Conservation (phyloP, 768 basidiomycete species). For the Brasilioporus rufonigricans region DNA sequence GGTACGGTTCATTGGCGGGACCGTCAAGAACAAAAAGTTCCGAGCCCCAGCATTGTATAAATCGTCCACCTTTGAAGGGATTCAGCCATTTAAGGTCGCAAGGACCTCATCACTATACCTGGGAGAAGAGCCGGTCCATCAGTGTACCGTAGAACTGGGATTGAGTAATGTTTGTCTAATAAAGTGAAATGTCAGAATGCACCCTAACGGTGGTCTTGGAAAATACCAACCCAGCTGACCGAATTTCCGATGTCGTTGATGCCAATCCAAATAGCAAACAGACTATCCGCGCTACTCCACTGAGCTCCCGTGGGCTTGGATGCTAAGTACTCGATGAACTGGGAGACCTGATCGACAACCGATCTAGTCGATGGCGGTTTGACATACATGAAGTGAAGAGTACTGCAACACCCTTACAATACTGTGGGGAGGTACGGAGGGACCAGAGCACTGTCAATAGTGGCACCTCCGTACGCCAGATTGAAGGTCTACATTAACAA, state of each 20-base stretch:
- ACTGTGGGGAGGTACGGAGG: constrained; percentile 50
- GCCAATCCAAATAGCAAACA: constrained; percentile 72
- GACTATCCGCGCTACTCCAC: constrained; percentile 54
- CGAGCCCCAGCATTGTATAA: constrained; percentile 44
- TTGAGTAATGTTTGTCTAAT: constrained; percentile 26
- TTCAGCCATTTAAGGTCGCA: background rate
- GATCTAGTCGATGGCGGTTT: constrained; percentile 13
- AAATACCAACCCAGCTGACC: constrained; percentile 17
- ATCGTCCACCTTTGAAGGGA: constrained; percentile 12
- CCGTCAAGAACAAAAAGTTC: constrained; percentile 61
- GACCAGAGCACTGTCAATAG: constrained; percentile 58
- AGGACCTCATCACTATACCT: constrained; percentile 11
- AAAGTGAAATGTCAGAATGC: background rate
- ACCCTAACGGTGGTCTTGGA: background rate
- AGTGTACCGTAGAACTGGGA: constrained; percentile 23
- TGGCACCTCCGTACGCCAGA: constrained; percentile 66
- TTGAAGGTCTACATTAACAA: constrained; percentile 50
- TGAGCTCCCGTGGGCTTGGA: constrained; percentile 48
- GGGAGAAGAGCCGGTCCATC: constrained; percentile 28
- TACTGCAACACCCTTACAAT: constrained; percentile 38
- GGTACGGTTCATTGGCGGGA: constrained; percentile 57
- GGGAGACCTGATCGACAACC: constrained; percentile 54
- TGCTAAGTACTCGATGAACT: constrained; percentile 49
- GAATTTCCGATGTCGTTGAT: constrained; percentile 55
- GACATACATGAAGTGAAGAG: background rate